A percentile compares a stretch with the other conserved stretches of the same genome.
Conservation (phyloP, 2,329 filamentous ascomycete species). For the Aspergillus cejpii region DNA sequence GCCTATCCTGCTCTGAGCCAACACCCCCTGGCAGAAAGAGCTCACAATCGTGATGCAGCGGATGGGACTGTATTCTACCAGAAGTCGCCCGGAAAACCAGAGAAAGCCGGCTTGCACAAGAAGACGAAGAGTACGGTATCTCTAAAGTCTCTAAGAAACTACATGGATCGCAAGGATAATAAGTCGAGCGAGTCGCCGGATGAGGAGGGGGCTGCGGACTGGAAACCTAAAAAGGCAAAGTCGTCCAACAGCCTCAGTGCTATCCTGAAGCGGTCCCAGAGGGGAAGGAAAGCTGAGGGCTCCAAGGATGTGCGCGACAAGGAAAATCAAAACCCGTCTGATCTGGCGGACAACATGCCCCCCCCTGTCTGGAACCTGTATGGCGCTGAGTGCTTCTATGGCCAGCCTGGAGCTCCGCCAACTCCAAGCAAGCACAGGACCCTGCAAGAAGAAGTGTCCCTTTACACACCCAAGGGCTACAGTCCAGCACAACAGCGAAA, state of each 20-base stretch:
- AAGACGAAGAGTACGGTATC: conserved; percentile 51
- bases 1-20: conserved; percentile 39
- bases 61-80: conserved; percentile 22
- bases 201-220: conserved; percentile 32
- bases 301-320: conserved; percentile 59
- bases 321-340: conserved; percentile 67
- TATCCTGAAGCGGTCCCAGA: conserved; percentile 67
- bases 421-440: conserved; percentile 42
- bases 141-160: conserved; percentile 44
- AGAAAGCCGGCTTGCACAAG: conserved; percentile 42
- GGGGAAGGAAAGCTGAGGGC: conserved; percentile 56
- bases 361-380: conserved; percentile 81
- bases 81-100: conserved; percentile 36
- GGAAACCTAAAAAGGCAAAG: conserved; percentile 63
- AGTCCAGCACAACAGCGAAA: conserved; percentile 57
- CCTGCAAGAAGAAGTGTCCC: conserved; percentile 50
- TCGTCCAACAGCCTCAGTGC: conserved; percentile 75
- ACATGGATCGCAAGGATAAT: conserved; percentile 43
- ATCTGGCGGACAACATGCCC: conserved; percentile 41
- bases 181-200: conserved; percentile 28
- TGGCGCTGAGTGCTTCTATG: conserved; percentile 38
- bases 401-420: conserved; percentile 34
- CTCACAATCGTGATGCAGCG: conserved; percentile 31
- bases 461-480: conserved; percentile 55
- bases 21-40: conserved; percentile 35